Evolutionary conservation across 768 basidiomycete species (phyloP), one percentile per base, ranked within the genome.

Genomic region (Phaeotremella fagi): DNA sequence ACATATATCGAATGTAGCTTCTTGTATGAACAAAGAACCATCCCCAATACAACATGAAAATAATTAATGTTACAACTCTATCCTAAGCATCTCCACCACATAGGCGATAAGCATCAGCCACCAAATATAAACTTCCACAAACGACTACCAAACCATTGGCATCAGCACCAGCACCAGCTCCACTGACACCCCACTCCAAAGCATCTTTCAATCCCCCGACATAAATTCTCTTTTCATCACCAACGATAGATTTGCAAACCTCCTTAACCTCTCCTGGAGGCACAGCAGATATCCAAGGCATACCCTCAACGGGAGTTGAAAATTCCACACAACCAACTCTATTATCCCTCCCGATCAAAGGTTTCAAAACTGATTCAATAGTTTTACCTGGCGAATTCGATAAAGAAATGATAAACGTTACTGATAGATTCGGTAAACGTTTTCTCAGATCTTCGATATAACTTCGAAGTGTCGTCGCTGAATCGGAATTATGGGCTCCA

Each of bases 121-220:
- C 88, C 33, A 97, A 81, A 75, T 99, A 99, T 64, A 98, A 72
- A 75, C 95, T 98, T 33, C 94, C 95, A 22, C 89, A 85, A 1
- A 94, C 67, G 11, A 95, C 80, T 0, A 86, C 80, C 48, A 90
- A 64, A n/a, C 67, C 70, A n/a, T n/a, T n/a, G n/a, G n/a, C n/a
- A n/a, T n/a, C n/a, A n/a, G n/a, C n/a, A n/a, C n/a, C n/a, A n/a
- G n/a, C n/a, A n/a, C n/a, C n/a, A 7, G 65, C 73, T 0, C 72
- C 61, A 5, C 55, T 45, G 11, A 55, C 60, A 20, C 76, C 74
- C 76, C 79, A 80, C n/a, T 74, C 61, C n/a, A 85, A 75, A 29
- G 83, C 83, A 72, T 79, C 57, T 68, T 66, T 61, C 77, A 80
- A 27, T 9, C 52, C 60, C 47, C 64, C 61, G 75, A 55, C 44